Conservation (phyloP, 2,329 filamentous ascomycete species). For the Hawksworthiomyces lignivorus region DNA sequence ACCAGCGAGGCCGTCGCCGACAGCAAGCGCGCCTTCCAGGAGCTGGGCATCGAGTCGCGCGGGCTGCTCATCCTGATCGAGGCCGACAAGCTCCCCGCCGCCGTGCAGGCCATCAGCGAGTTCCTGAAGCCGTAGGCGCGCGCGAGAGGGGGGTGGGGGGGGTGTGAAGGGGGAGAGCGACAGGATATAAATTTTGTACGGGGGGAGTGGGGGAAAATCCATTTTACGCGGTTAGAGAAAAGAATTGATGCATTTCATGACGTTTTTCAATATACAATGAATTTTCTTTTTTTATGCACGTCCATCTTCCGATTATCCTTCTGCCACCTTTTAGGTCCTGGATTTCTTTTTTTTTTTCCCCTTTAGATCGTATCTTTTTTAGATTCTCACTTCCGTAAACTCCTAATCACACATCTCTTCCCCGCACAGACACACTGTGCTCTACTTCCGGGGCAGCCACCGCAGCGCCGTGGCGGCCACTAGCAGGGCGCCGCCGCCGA, state of each 20-base stretch:
- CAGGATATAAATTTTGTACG: background rate
- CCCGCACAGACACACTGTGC: too few relatives aligned
- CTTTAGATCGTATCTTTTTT: background rate
- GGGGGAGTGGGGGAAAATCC: constrained; percentile 10
- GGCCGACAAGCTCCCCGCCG: constrained; percentile 63
- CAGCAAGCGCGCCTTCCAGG: constrained; percentile 90
- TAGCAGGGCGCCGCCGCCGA: background rate
- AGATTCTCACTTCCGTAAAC: too few relatives aligned
- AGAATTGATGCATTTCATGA: constrained; percentile 6
- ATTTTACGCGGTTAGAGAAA: background rate
- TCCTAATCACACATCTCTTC: too few relatives aligned
- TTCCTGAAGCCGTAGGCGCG: constrained; percentile 53
- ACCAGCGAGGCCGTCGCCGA: constrained; percentile 76
- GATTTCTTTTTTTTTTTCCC: constrained; percentile 8
- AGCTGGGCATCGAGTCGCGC: constrained; percentile 76
- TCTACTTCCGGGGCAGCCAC: constrained; percentile 10
- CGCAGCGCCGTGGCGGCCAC: constrained; percentile 4
- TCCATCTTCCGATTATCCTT: too few relatives aligned
- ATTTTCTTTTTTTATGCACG: background rate
- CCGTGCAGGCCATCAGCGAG: constrained; percentile 67
- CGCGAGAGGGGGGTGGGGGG: too few relatives aligned
- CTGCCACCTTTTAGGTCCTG: too few relatives aligned
- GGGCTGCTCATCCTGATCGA: constrained; percentile 86
- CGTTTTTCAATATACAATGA: background rate
- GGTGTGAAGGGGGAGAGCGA: too few relatives aligned